Evolutionary conservation across 1,284 basidiomycete genomes (phyloP).

Genomic region (Fomitopsis pinicola): DNA sequence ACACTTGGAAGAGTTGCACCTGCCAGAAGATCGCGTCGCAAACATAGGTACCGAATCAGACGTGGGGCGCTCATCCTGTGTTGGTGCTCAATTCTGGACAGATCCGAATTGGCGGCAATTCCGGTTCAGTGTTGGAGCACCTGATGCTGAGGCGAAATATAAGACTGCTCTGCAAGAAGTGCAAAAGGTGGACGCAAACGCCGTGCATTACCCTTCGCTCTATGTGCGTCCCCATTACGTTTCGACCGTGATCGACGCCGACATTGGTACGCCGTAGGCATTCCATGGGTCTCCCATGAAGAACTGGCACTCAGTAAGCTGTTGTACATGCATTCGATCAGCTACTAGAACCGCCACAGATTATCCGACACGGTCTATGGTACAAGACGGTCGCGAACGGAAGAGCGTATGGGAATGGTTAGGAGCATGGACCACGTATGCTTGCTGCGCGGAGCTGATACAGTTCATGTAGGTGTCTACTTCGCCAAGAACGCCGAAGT

Average conservation of each 20-base stretch:
- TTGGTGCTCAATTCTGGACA: slow-evolving; percentile 15
- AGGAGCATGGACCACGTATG: slow-evolving; percentile 1
- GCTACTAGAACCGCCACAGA: slow-evolving; percentile 30
- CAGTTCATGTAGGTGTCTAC: slow-evolving; percentile 45
- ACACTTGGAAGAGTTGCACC: slow-evolving; percentile 55
- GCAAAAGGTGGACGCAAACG: slow-evolving; percentile 32
- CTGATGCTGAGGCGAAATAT: slow-evolving; percentile 63
- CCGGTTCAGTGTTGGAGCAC: slow-evolving; percentile 59
- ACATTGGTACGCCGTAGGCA: slow-evolving; percentile 32
- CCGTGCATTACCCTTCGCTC: slow-evolving; percentile 44
- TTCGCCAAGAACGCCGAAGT: slow-evolving; percentile 50
- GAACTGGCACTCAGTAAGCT: slow-evolving; percentile 61
- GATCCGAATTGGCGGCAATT: slow-evolving; percentile 51
- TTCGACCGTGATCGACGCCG: not conserved
- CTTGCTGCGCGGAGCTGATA: not conserved
- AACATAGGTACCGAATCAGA: slow-evolving; percentile 39
- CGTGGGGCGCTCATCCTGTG: not conserved
- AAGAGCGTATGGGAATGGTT: slow-evolving; percentile 55
- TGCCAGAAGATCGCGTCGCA: slow-evolving; percentile 42
- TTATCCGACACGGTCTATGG: slow-evolving; percentile 64
- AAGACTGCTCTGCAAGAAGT: slow-evolving; percentile 37
- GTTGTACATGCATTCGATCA: not conserved
- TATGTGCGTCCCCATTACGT: slow-evolving; percentile 36
- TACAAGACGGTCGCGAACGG: slow-evolving; percentile 47
- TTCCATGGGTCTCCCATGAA: slow-evolving; percentile 57